Evolutionary conservation across 2,329 filamentous ascomycete genomes (phyloP).

Genomic region (Penicillium aurantiogriseum): DNA sequence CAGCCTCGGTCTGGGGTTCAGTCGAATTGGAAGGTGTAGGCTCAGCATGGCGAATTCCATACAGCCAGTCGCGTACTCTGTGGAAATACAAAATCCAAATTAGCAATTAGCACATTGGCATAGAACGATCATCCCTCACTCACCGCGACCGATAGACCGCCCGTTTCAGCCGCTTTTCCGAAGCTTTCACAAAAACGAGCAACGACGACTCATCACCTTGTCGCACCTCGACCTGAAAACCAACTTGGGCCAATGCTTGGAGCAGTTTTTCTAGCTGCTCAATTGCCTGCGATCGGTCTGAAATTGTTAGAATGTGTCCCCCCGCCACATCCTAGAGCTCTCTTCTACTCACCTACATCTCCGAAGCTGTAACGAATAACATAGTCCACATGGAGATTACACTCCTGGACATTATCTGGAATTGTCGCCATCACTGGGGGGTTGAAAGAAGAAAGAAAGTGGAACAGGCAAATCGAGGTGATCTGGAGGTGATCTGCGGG

Average conservation of each 20-base stretch:
- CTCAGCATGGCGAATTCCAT: constrained; percentile 77
- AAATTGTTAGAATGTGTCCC: neutral
- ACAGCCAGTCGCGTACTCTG: constrained; percentile 91
- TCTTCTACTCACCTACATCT: constrained; percentile 55
- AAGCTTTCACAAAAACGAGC: constrained; percentile 79
- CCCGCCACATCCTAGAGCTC: neutral
- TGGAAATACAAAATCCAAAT: neutral
- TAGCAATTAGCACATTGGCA: neutral
- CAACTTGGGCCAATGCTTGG: constrained; percentile 70
- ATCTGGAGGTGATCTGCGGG: constrained; percentile 9
- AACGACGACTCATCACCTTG: constrained; percentile 73
- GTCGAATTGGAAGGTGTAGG: constrained; percentile 70
- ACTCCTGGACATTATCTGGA: constrained; percentile 36
- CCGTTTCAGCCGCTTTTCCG: constrained; percentile 70
- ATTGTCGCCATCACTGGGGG: constrained; percentile 29
- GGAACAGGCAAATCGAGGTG: constrained; percentile 4
- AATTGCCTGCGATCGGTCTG: constrained; percentile 68
- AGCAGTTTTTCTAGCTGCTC: constrained; percentile 77
- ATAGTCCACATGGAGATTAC: constrained; percentile 78
- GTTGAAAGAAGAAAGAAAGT: constrained; percentile 7
- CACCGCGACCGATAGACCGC: constrained; percentile 82
- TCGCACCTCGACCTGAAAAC: constrained; percentile 83
- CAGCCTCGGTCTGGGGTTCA: constrained; percentile 83
- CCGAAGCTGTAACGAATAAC: constrained; percentile 78
- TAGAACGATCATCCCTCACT: constrained; percentile 5